These are phyloP conservation scores for Passiflora organensis DNA, from an alignment of 345 rosid species.

Conservation along the genomic window DNA sequence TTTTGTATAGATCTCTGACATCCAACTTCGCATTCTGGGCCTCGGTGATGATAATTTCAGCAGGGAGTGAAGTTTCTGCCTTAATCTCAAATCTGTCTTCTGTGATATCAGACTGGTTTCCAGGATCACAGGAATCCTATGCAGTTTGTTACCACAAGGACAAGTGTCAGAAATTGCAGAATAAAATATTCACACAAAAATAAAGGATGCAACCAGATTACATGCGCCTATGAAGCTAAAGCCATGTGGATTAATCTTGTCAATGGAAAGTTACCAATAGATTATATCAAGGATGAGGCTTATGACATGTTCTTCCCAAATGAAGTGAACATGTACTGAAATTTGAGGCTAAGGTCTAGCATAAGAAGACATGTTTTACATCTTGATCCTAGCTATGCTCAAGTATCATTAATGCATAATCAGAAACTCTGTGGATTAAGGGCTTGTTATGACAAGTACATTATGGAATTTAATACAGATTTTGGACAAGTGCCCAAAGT, in stretches of 20 bases:
- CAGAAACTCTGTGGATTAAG: background rate
- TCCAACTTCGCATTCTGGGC: conserved; percentile 26
- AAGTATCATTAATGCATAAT: background rate
- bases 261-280: too few species aligned
- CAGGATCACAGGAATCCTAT: conserved; percentile 78
- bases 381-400: background rate
- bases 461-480: background rate
- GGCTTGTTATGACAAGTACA: background rate
- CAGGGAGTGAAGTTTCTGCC: conserved; percentile 31
- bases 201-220: too few species aligned
- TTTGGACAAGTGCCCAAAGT: background rate
- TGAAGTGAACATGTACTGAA: too few species aligned
- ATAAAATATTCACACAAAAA: too few species aligned
- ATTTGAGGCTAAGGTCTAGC: too few species aligned
- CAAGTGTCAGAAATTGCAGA: too few species aligned
- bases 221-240: too few species aligned
- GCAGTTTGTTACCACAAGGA: background rate
- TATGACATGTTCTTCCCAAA: too few species aligned
- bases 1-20: conserved; percentile 22
- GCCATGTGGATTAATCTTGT: too few species aligned
- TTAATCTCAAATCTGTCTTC: conserved; percentile 71
- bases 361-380: background rate
- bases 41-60: conserved; percentile 18
- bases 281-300: too few species aligned
- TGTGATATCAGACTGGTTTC: conserved; percentile 80